Percentiles rank a stretch among this genome's conserved stretches.
Evolutionary conservation across 1,284 basidiomycete species (phyloP).

Genomic region (Peniophora sp.): DNA sequence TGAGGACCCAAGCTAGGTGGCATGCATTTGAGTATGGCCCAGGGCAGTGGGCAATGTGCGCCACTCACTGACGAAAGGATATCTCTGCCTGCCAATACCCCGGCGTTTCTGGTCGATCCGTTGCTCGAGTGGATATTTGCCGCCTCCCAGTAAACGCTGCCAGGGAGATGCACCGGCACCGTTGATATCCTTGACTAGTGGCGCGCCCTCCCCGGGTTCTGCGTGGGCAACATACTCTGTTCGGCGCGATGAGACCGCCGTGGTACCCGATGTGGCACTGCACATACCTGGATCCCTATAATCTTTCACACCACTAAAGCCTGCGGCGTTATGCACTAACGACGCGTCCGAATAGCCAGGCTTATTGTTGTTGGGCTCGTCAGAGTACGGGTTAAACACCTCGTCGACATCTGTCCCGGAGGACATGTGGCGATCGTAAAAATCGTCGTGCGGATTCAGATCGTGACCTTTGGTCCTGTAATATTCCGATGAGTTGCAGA

Average conservation of each 20-base stretch:
- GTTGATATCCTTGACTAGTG: not conserved
- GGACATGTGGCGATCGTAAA: not conserved
- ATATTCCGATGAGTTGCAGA: not conserved
- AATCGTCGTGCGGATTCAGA: not conserved
- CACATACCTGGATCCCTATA: not conserved
- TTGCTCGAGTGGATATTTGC: conserved; percentile 69
- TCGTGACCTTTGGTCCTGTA: not conserved
- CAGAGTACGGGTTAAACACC: not conserved
- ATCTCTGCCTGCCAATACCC: conserved; percentile 75
- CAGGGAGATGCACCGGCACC: not conserved
- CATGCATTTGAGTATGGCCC: not conserved
- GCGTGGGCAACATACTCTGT: not conserved
- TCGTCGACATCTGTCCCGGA: not conserved
- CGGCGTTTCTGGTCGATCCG: conserved; percentile 80
- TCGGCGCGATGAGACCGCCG: not conserved
- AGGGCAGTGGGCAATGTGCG: conserved; percentile 7
- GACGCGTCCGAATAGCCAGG: not conserved
- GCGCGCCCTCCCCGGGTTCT: not conserved
- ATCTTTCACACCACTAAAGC: not conserved
- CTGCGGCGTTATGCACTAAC: not conserved
- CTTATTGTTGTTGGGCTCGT: not conserved
- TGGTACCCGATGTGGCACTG: not conserved
- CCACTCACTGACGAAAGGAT: conserved; percentile 65
- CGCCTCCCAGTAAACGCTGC: conserved; percentile 10
- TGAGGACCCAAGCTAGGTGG: conserved; percentile 51